Base-by-base conservation (phyloP, 768 basidiomycete genomes). In the Leccinum pellstonianum region DNA sequence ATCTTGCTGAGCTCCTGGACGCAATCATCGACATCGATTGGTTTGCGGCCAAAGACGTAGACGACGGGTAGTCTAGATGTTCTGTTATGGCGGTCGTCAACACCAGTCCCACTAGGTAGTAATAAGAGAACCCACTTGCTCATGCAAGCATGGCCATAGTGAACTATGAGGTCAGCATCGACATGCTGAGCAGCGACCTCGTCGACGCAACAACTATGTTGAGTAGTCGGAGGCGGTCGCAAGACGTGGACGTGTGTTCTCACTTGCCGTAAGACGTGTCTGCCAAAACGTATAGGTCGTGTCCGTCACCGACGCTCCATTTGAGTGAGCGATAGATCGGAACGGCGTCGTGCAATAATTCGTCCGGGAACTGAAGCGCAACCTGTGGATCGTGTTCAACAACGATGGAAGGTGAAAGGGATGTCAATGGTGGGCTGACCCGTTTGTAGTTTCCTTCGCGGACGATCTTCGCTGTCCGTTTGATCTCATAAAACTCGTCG, bases 201-300 rank as follows among this genome's bases (percentile, higher is more conserved):
- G 68, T 99, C 97, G 3, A 96, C 93, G 70, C 97, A 98, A 68
- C 97, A 99, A 67, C 95, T 68, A 48, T n/a, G 33, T 25, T 61
- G 27, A 67, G 58, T 33, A 5, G 43, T 51, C 15, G 50, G 9
- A 25, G 47, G 4, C 10, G n/a, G 52, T 37, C 48, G 19, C 15
- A 51, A 37, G 52, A 68, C 21, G 4, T 49, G 48, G 15, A 21
- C 5, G 56, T 37, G 9, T 46, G 43, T 46, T 19, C 65, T 65
- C 77, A 86, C 95, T 91, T 95, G 75, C 95, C 97, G 73, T 98
- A 98, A 4, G 95, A 96, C 21, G 95, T 98, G 74, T 99, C 96
- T 12, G 95, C 96, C n/a, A 98, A 81, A 5, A 97, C 88, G 71
- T 93, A 96, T 23, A 93, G 76, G 66, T 95, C 89, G 54, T 77